Evolutionary conservation across 306 rosid genomes (phyloP).

Genomic region (Pachyrhizus erosus): DNA sequence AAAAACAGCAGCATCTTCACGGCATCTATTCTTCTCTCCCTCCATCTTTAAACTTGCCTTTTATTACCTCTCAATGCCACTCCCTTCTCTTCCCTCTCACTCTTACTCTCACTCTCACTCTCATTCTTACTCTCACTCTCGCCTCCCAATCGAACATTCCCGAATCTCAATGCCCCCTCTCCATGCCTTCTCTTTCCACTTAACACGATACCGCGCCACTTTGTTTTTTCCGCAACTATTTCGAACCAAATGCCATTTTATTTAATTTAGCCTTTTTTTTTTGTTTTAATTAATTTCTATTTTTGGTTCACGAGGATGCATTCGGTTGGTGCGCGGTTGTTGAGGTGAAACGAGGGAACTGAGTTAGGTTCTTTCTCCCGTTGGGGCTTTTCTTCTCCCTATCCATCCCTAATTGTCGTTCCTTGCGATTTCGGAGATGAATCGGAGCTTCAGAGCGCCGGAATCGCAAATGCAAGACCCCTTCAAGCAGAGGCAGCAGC

Average conservation of each 20-base stretch:
- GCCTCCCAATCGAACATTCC: constrained; percentile 24
- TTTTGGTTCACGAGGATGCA: constrained; percentile 1
- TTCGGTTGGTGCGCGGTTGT: constrained; percentile 42
- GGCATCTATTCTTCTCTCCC: constrained; percentile 44
- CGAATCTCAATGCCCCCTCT: background rate
- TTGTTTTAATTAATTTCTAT: background rate
- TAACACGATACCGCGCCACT: background rate
- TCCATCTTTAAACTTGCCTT: constrained; percentile 45
- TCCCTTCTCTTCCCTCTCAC: background rate
- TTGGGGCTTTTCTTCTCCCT: constrained; percentile 17
- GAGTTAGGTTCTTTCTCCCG: constrained; percentile 45
- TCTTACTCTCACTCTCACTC: background rate
- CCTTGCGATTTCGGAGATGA: constrained; percentile 57
- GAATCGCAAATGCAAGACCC: constrained; percentile 78
- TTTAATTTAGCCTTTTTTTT: constrained; percentile 5
- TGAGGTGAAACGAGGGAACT: constrained; percentile 42
- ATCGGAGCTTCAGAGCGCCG: constrained; percentile 91
- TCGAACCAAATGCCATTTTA: background rate
- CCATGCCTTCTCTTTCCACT: constrained; percentile 14
- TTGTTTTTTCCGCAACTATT: background rate
- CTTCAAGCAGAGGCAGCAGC: constrained; percentile 68
- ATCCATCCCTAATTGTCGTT: constrained; percentile 37
- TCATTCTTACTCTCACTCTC: background rate
- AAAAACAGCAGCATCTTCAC: constrained; percentile 35
- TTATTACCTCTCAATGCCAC: constrained; percentile 58